A percentile compares a stretch with the other conserved stretches of the same genome.
Evolutionary conservation across 1,284 basidiomycete genomes (phyloP).

Genomic region (Microbotryum intermedium): DNA sequence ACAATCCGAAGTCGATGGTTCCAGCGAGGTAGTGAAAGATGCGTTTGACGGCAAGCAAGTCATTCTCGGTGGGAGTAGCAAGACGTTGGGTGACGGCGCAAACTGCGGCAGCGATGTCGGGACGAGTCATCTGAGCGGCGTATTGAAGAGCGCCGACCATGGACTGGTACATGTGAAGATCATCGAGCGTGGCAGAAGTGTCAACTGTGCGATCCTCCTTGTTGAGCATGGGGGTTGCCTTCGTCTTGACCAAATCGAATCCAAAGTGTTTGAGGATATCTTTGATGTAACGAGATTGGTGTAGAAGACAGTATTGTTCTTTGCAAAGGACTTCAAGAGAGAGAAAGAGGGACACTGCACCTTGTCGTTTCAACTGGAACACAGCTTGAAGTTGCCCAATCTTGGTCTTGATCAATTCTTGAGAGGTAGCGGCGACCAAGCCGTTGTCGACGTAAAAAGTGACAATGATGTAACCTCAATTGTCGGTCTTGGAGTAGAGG

Average conservation of each 20-base stretch:
- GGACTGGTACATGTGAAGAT: no score
- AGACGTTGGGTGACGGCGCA: not conserved
- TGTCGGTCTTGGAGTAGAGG: not conserved
- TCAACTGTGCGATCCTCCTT: no score
- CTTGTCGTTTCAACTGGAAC: no score
- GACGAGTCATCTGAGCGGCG: not conserved
- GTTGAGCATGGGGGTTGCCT: not conserved
- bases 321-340: no score
- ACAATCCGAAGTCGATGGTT: not conserved
- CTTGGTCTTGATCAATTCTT: no score
- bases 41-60: conserved; percentile 2
- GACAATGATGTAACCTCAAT: not conserved
- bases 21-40: conserved; percentile 1
- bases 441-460: not conserved
- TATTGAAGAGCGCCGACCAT: conserved; percentile 6
- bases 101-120: conserved; percentile 7
- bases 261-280: conserved; percentile 41
- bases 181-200: no score
- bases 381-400: no score
- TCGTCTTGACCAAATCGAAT: no score
- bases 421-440: no score
- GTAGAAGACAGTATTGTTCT: no score
- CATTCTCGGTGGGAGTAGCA: not conserved
- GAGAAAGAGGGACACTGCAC: no score
- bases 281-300: conserved; percentile 33